Percentiles rank a stretch among this genome's conserved stretches.
Conservation (phyloP, 2,329 filamentous ascomycete species). For the Leptographium radiaticola region DNA sequence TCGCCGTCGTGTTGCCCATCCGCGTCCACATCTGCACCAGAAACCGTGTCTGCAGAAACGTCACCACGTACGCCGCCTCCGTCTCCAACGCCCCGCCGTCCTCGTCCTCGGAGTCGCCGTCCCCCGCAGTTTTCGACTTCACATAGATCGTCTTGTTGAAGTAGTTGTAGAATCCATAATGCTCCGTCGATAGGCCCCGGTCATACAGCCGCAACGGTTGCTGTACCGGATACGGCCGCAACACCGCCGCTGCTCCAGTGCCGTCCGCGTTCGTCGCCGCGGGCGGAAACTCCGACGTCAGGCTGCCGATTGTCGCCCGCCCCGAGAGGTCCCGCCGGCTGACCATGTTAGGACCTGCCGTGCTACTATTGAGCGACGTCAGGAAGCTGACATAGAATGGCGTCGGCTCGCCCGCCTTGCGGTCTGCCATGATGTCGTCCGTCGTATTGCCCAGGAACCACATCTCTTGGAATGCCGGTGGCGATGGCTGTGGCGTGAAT, state of each 20-base stretch:
- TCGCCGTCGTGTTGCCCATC: conserved; percentile 26
- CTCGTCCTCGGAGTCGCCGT: conserved; percentile 25
- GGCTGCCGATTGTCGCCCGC: neutral
- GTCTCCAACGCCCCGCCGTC: conserved; percentile 40
- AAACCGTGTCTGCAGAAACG: conserved; percentile 47
- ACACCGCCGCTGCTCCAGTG: conserved; percentile 54
- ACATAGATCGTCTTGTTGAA: conserved; percentile 81
- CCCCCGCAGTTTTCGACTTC: conserved; percentile 35
- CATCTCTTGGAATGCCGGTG: conserved; percentile 56
- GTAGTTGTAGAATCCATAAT: conserved; percentile 91
- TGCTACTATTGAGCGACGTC: conserved; percentile 24
- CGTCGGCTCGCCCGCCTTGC: conserved; percentile 73
- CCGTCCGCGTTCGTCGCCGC: conserved; percentile 54
- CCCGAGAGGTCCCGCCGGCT: conserved; percentile 6
- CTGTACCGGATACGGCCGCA: conserved; percentile 56
- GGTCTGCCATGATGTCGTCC: conserved; percentile 50
- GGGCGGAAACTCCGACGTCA: conserved; percentile 39
- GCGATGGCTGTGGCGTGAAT: conserved; percentile 39
- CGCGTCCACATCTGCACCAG: conserved; percentile 55
- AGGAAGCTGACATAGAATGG: conserved; percentile 79
- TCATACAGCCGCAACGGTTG: conserved; percentile 82
- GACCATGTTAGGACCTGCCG: conserved; percentile 16
- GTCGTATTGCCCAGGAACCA: conserved; percentile 77
- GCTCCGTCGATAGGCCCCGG: conserved; percentile 64
- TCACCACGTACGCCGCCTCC: conserved; percentile 42